These are phyloP conservation scores for Neonectria magnoliae DNA, from an alignment of 2,329 filamentous ascomycete genomes.

Conservation along the genomic window DNA sequence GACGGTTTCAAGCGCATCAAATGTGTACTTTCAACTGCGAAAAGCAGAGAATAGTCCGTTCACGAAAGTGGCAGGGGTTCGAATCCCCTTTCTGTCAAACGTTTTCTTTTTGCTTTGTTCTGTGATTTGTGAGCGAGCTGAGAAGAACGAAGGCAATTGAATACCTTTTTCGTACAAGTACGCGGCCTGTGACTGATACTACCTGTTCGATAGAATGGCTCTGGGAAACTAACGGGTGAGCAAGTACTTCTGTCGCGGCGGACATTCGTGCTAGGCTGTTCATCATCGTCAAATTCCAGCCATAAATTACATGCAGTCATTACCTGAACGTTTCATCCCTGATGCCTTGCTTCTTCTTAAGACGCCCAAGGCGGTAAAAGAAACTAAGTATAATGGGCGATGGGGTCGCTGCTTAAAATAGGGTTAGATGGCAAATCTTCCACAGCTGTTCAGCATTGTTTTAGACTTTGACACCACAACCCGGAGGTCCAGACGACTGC, in stretches of 20 bases:
- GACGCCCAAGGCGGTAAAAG: no score
- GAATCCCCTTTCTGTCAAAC: slow-evolving; percentile 37
- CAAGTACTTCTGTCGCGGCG: no score
- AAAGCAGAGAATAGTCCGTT: slow-evolving; percentile 35
- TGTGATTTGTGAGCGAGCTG: not conserved
- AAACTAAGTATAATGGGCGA: no score
- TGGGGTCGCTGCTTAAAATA: not conserved
- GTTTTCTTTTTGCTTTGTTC: slow-evolving; percentile 4
- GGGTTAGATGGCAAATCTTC: not conserved
- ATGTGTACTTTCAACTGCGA: slow-evolving; percentile 29
- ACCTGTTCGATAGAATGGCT: no score
- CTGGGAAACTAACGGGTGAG: no score
- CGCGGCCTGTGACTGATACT: no score
- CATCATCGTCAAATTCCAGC: no score
- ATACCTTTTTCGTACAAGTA: no score
- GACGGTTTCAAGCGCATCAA: slow-evolving; percentile 35
- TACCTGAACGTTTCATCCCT: no score
- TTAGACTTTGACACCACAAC: not conserved
- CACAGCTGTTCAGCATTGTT: not conserved
- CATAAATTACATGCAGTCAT: no score
- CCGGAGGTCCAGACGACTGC: not conserved
- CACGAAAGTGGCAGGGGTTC: slow-evolving; percentile 41
- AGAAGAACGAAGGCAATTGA: not conserved
- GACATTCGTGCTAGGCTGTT: no score
- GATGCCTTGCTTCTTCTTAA: no score